phyloP scores from a whole-genome alignment of 192 early-diverging fungal species.

The Podila epicladia region DNA sequence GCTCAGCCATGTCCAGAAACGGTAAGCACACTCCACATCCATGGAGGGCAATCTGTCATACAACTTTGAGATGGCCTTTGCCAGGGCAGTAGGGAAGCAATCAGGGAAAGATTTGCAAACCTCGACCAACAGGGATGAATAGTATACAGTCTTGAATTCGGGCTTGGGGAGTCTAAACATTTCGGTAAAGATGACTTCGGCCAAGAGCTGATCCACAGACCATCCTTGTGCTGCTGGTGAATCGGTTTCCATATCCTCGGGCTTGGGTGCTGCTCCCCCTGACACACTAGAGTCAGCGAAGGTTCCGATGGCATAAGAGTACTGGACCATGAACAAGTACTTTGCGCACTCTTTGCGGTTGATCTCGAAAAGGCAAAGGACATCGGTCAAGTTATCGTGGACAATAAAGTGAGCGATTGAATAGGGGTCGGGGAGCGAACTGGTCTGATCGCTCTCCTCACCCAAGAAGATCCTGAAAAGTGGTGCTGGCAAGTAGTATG shows the following conservation, averaged over 20 bases:
- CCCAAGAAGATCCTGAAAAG: constrained; percentile 54
- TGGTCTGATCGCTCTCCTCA: constrained; percentile 22
- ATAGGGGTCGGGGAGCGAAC: constrained; percentile 49
- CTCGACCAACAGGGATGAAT: constrained; percentile 76
- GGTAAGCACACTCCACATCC: constrained; percentile 88
- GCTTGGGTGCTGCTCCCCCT: constrained; percentile 7
- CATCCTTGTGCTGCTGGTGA: constrained; percentile 16
- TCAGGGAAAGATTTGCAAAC: constrained; percentile 71
- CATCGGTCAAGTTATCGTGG: constrained; percentile 84
- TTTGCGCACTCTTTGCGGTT: constrained; percentile 94
- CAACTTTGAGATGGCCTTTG: constrained; percentile 68
- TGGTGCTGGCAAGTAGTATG: constrained; percentile 45
- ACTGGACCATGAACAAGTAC: constrained; percentile 75
- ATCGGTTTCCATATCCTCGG: constrained; percentile 38
- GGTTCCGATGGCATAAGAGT: constrained; percentile 57
- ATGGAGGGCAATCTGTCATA: constrained; percentile 74
- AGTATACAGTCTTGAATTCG: constrained; percentile 74
- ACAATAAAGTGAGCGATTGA: constrained; percentile 73
- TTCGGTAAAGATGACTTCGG: constrained; percentile 54
- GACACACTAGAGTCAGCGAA: constrained; percentile 49
- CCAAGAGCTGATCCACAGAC: constrained; percentile 41
- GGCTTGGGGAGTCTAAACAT: constrained; percentile 62
- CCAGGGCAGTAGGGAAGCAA: constrained; percentile 72
- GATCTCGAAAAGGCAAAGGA: constrained; percentile 81
- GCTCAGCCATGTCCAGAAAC: constrained; percentile 90